A percentile compares a stretch with the other conserved stretches of the same genome.
phyloP scores from a whole-genome alignment of 2,329 filamentous ascomycete genomes.

The Stachybotrys chartarum region DNA sequence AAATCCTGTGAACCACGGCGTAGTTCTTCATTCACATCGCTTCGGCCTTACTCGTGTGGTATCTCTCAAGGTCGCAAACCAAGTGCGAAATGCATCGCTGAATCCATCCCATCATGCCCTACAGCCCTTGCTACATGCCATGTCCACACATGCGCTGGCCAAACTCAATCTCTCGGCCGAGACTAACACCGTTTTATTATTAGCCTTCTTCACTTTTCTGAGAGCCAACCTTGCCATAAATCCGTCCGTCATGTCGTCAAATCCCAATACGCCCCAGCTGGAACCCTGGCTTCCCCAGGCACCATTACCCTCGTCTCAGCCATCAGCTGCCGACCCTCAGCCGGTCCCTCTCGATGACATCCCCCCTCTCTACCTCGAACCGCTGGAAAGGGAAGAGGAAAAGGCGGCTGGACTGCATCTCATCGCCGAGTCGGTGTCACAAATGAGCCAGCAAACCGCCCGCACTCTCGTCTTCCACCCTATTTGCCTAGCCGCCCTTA shows the following conservation, averaged over 20 bases:
- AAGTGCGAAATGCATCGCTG: no score
- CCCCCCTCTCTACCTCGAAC: constrained; percentile 57
- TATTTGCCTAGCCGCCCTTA: constrained; percentile 41
- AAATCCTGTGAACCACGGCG: no score
- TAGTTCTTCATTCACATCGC: no score
- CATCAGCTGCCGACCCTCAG: constrained; percentile 30
- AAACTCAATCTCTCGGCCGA: background rate
- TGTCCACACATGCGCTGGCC: background rate
- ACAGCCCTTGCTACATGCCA: constrained; percentile 1
- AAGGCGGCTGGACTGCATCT: constrained; percentile 63
- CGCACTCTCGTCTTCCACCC: constrained; percentile 58
- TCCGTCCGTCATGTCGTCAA: constrained; percentile 53
- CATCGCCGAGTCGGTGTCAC: constrained; percentile 73
- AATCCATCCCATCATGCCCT: no score
- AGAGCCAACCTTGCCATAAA: constrained; percentile 71
- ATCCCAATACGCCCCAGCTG: constrained; percentile 57
- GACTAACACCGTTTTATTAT: background rate
- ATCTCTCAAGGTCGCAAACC: no score
- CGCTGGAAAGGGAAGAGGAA: constrained; percentile 47
- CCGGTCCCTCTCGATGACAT: constrained; percentile 38
- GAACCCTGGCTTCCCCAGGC: constrained; percentile 41
- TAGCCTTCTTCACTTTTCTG: constrained; percentile 78
- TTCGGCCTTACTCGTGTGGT: no score
- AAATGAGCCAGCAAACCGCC: constrained; percentile 67
- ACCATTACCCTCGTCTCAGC: constrained; percentile 24